Evolutionary conservation across 2,329 filamentous ascomycete genomes (phyloP).

Genomic region (Coniochaeta prunicola): DNA sequence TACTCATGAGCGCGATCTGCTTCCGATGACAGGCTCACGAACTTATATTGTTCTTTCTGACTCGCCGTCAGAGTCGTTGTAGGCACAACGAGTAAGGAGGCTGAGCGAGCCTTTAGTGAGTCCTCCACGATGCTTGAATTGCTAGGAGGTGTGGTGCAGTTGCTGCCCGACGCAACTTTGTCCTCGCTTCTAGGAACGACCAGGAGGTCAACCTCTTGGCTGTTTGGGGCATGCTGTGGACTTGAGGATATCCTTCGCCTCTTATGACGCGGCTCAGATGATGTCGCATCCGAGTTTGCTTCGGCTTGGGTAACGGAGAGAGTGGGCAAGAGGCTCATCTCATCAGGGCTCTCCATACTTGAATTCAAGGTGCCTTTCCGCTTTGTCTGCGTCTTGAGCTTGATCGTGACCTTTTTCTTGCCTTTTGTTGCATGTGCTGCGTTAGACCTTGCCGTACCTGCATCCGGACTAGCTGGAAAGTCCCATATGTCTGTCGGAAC

Average conservation of each 20-base stretch:
- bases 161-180: slow-evolving; percentile 1
- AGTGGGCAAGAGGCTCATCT: neutral
- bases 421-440: neutral
- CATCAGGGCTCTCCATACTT: neutral
- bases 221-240: slow-evolving; percentile 2
- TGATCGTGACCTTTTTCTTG: neutral
- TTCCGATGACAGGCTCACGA: slow-evolving; percentile 15
- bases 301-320: neutral
- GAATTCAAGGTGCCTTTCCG: neutral
- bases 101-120: slow-evolving; percentile 1
- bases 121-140: slow-evolving; percentile 4
- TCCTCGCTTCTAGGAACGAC: slow-evolving; percentile 10
- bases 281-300: neutral
- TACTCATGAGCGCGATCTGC: slow-evolving; percentile 6
- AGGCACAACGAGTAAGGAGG: slow-evolving; percentile 19
- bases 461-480: slow-evolving; percentile 32
- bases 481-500: slow-evolving; percentile 30
- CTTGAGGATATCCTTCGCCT: neutral
- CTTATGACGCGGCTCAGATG: slow-evolving; percentile 11
- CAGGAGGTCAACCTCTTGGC: slow-evolving; percentile 15
- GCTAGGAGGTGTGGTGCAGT: neutral
- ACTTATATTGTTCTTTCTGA: slow-evolving; percentile 28
- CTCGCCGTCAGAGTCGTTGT: slow-evolving; percentile 26
- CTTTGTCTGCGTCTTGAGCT: slow-evolving; percentile 1
- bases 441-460: neutral